phyloP scores from a whole-genome alignment of 257 asterid species.

The Gentiana straminea region DNA sequence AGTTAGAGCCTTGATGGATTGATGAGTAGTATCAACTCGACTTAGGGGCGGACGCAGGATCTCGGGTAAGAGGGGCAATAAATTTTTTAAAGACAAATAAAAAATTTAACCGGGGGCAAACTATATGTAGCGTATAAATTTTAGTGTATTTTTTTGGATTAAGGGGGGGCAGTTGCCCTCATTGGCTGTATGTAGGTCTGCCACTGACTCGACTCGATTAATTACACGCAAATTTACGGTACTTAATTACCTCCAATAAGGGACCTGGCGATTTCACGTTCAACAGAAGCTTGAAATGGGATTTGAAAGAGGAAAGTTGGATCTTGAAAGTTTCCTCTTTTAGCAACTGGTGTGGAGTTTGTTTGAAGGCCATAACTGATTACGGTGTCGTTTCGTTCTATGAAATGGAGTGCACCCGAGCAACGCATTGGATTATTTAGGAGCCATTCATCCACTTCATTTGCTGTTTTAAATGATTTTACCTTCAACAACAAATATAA shows the following conservation, averaged over 20 bases:
- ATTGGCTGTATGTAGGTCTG: neutral
- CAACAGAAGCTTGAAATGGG: constrained; percentile 91
- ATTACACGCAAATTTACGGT: too few species aligned
- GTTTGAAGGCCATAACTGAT: constrained; percentile 90
- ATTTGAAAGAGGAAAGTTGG: constrained; percentile 81
- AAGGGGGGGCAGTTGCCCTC: too few species aligned
- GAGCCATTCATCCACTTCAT: constrained; percentile 83
- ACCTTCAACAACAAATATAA: constrained; percentile 32
- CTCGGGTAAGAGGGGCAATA: too few species aligned
- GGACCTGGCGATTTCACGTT: constrained; percentile 79
- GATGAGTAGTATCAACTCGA: too few species aligned
- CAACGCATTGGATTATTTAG: constrained; percentile 61
- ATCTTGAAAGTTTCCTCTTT: constrained; percentile 63
- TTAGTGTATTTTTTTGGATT: too few species aligned
- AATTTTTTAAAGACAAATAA: too few species aligned
- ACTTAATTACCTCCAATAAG: constrained; percentile 54
- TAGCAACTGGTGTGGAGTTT: constrained; percentile 64
- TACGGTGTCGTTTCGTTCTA: constrained; percentile 56
- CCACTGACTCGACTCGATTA: neutral
- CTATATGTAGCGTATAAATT: too few species aligned
- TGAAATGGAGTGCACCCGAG: constrained; percentile 81
- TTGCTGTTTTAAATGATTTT: constrained; percentile 41
- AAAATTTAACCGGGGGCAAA: too few species aligned
- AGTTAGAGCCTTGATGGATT: too few species aligned
- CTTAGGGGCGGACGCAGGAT: too few species aligned